Evolutionary conservation across 768 basidiomycete genomes (phyloP), one percentile per base, ranked within the genome.

Genomic region (Pulveroboletus sp.): DNA sequence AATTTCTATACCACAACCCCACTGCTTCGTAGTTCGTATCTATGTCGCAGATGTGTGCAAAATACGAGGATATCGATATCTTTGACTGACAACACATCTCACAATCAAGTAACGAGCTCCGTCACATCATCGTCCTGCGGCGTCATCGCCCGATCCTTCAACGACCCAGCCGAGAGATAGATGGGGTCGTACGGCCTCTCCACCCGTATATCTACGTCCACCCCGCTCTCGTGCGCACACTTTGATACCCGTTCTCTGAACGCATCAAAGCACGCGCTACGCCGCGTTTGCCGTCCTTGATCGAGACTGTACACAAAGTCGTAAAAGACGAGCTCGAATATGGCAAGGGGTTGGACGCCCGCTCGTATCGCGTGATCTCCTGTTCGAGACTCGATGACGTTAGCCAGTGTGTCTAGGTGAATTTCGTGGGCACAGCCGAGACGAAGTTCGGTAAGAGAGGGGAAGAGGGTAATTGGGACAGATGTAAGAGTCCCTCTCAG

Each of bases 161-260:
- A 21, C 21, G 21, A 21, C 21, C 21, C 30, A 17, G 55, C 15
- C 0, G 55, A 15, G 9, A 66, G 24, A 46, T 65, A 66, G 30
- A 43, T 54, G 0, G 63, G 63, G 8, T 66, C 59, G 13, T 65
- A 65, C 26, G 64, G 61, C 48, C 61, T 36, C 38, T 66, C 61
- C 3, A 66, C 56, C 33, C 39, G 37, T 1, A 65, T 63, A 3
- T 58, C 58, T 35, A 65, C 63, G 3, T 60, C 49, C 36, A 66
- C 52, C 10, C 56, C 56, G 18, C 51, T 53, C 27, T 61, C 58
- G 8, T 50, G 61, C 2, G 63, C 63, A 33, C 57, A 65, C 17
- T 28, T 40, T 38, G 57, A 35, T 37, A 65, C 53, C 11, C 60
- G 58, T 24, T 53, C 54, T 37, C 35, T 46, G 44, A 64, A 65